Base-by-base conservation (phyloP, 176 grass and related monocot species). In the Carex scoparia region DNA sequence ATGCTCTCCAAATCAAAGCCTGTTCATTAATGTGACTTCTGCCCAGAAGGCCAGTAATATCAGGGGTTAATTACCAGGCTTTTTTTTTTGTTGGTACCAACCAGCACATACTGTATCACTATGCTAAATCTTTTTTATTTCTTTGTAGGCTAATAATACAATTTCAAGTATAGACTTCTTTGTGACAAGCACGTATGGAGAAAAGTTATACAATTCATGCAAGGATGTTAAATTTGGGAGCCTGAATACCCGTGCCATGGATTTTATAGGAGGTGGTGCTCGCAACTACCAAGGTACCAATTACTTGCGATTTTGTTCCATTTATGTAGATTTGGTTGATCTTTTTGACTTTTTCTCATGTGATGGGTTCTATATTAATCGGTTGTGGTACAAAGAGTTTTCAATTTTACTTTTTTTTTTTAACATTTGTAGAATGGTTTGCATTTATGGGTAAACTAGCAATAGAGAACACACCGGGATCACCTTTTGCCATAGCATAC, bases 141-240 rank as follows among this genome's bases (percentile, higher is more conserved):
- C 37, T n/a, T 87, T 93, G 70, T 84, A 99, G 96, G 88, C 90
- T 80, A 94, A 94, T 86, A 94, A 67, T 81, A 92, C 83, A 58
- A 91, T 95, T 85, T 87, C 90, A 90, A 88, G 86, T 69, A 88
- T 99, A 78, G 93, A 99, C 85, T 95, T 89, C 84, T 95, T 90
- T 86, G 72, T 92, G 83, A 99, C 91, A 57, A 90, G 77, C 82
- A 67, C 60, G 58, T 94, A 95, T 54, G 96, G 90, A 74, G 91
- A 95, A 81, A 77, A 91, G 63, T 84, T 99, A 66, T 99, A 89
- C 61, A 92, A 91, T 71, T 99, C 96, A 69, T 99, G 96, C 84
- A 99, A 95, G 91, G 93, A 99, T 86, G 96, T 99, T 80, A 99
- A 99, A 56, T 99, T 99, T 92, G 96, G 96, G 61, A 90, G 85